Percentiles rank a stretch among this genome's conserved stretches.
These are phyloP conservation scores for Pythium rhizo-oryzae DNA, from an alignment of 352 stramenopile genomes.

Conservation along the genomic window DNA sequence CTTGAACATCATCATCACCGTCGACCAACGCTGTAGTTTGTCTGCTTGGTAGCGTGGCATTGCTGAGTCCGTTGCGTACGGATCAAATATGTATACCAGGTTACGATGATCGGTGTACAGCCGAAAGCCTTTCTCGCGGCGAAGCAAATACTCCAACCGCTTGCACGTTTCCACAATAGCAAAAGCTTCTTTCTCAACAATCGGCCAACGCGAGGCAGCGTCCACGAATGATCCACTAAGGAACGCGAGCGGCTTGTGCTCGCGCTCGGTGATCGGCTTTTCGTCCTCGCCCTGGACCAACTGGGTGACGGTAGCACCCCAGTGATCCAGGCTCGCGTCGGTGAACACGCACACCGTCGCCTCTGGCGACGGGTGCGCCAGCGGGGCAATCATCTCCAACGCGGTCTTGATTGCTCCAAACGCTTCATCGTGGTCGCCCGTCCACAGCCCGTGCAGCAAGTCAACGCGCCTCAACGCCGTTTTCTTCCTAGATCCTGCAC, in stretches of 20 bases:
- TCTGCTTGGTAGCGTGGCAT: constrained; percentile 31
- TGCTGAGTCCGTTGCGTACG: not conserved
- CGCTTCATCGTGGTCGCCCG: not conserved
- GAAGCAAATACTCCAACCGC: constrained; percentile 27
- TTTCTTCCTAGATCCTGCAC: constrained; percentile 26
- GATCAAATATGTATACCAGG: constrained; percentile 35
- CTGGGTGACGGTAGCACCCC: constrained; percentile 26
- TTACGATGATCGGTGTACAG: constrained; percentile 36
- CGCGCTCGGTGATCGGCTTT: constrained; percentile 17
- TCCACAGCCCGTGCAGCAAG: constrained; percentile 19
- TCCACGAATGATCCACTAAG: constrained; percentile 27
- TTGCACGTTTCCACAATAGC: constrained; percentile 34
- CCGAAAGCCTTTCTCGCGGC: constrained; percentile 21
- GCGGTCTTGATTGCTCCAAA: constrained; percentile 12
- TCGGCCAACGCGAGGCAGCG: constrained; percentile 18
- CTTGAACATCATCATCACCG: constrained; percentile 23
- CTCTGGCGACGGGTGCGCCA: constrained; percentile 24
- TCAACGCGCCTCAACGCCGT: constrained; percentile 5
- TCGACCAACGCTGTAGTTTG: constrained; percentile 36
- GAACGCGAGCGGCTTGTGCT: constrained; percentile 30
- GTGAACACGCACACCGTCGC: constrained; percentile 31
- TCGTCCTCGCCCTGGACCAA: constrained; percentile 4
- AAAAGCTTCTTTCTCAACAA: constrained; percentile 34
- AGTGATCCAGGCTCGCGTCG: constrained; percentile 28
- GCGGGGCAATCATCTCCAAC: constrained; percentile 23